Evolutionary conservation across 2,329 filamentous ascomycete genomes (phyloP).

Genomic region (Xylariales sp.): DNA sequence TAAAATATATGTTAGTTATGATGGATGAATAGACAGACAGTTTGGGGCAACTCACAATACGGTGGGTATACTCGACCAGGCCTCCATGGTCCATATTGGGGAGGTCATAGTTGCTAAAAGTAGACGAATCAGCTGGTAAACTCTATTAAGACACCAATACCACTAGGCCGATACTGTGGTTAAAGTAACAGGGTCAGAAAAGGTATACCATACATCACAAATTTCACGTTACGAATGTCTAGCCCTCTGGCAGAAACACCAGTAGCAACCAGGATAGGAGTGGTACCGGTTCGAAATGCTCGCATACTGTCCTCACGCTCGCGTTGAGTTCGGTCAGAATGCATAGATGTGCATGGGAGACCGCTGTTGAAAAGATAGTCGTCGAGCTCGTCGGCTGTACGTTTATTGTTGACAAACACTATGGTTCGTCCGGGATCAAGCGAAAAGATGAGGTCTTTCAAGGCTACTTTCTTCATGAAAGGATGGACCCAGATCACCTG

Average conservation of each 20-base stretch:
- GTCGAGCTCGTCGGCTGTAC: slow-evolving; percentile 75
- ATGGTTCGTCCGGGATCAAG: slow-evolving; percentile 73
- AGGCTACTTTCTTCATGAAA: slow-evolving; percentile 61
- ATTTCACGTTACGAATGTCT: slow-evolving; percentile 80
- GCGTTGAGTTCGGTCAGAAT: slow-evolving; percentile 78
- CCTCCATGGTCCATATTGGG: slow-evolving; percentile 73
- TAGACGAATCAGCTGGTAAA: no score
- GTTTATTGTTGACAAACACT: slow-evolving; percentile 84
- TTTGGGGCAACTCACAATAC: slow-evolving; percentile 84
- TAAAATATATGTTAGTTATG: no score
- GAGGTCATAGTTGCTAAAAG: slow-evolving; percentile 90
- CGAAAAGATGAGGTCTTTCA: slow-evolving; percentile 68
- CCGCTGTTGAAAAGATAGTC: slow-evolving; percentile 79
- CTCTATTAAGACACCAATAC: no score
- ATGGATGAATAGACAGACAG: no score
- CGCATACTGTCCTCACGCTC: slow-evolving; percentile 92
- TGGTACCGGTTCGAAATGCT: slow-evolving; percentile 69
- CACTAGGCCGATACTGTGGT: no score
- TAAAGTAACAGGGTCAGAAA: no score
- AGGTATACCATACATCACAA: no score
- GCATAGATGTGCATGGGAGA: slow-evolving; percentile 83
- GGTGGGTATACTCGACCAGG: slow-evolving; percentile 89
- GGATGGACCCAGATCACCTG: slow-evolving; percentile 64
- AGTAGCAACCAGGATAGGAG: slow-evolving; percentile 81
- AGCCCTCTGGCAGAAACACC: slow-evolving; percentile 84